Evolutionary conservation across 1,139 yeast species (phyloP).

Genomic region (Lodderomyces elongisporus): DNA sequence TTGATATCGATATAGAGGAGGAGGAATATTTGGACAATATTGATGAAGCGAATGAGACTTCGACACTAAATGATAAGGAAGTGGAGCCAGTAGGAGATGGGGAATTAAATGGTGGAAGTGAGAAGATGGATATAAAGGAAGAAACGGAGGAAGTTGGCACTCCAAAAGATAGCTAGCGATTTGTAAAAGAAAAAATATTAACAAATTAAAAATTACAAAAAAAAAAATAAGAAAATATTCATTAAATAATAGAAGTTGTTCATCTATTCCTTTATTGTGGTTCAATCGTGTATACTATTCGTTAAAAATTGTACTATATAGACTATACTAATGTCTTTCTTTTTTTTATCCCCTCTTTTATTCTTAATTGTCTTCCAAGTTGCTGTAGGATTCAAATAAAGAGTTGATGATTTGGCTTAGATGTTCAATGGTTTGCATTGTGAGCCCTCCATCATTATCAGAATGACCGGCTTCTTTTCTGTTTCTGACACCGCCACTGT

Average conservation of each 20-base stretch:
- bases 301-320: no score
- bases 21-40: slow-evolving; percentile 42
- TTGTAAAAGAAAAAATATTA: slow-evolving; percentile 4
- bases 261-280: no score
- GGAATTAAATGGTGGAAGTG: neutral
- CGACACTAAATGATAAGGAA: slow-evolving; percentile 3
- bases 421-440: slow-evolving; percentile 24
- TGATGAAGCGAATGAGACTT: slow-evolving; percentile 16
- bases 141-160: slow-evolving; percentile 31
- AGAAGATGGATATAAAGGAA: neutral
- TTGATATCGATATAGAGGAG: slow-evolving; percentile 46
- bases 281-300: no score
- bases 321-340: no score
- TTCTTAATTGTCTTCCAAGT: no score
- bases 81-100: neutral
- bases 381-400: slow-evolving; percentile 21
- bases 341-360: no score
- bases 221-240: no score
- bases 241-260: no score
- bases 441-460: no score
- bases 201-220: no score
- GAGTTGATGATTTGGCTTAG: slow-evolving; percentile 30
- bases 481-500: neutral
- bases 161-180: slow-evolving; percentile 10
- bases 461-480: no score